phyloP scores from a whole-genome alignment of 257 asterid genomes.

The Solanum ossicruentum region DNA sequence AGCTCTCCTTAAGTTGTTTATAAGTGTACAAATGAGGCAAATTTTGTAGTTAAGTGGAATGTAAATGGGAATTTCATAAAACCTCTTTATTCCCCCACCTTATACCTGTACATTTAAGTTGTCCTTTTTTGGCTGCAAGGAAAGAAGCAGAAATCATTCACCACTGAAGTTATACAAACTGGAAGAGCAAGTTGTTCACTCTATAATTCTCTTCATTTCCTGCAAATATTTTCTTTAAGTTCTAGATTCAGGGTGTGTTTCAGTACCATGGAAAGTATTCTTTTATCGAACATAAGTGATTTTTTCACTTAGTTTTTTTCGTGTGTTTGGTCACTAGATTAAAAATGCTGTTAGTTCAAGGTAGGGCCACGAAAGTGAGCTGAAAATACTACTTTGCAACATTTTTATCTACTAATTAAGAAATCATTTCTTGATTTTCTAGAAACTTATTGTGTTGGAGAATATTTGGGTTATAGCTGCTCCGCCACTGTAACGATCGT shows the following conservation, averaged over 20 bases:
- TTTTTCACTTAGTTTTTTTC: background rate
- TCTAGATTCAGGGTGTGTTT: background rate
- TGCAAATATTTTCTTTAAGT: background rate
- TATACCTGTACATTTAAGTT: background rate
- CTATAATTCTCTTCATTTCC: background rate
- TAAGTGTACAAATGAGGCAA: background rate
- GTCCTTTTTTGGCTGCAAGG: background rate
- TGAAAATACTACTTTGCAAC: too few relatives aligned
- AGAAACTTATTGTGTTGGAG: background rate
- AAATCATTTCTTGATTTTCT: background rate
- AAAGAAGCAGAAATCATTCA: background rate
- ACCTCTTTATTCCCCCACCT: background rate
- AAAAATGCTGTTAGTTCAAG: background rate
- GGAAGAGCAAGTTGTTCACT: background rate
- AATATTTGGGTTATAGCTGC: too few relatives aligned
- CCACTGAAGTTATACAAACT: background rate
- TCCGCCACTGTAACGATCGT: too few relatives aligned
- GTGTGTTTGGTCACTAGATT: background rate
- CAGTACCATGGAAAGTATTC: background rate
- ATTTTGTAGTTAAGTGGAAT: background rate
- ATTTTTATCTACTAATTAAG: background rate
- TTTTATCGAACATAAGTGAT: background rate
- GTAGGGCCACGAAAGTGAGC: background rate
- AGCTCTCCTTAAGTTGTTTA: background rate
- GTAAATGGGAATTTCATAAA: background rate